Conservation (phyloP, 2,329 filamentous ascomycete genomes). For the Daldinia sp. region DNA sequence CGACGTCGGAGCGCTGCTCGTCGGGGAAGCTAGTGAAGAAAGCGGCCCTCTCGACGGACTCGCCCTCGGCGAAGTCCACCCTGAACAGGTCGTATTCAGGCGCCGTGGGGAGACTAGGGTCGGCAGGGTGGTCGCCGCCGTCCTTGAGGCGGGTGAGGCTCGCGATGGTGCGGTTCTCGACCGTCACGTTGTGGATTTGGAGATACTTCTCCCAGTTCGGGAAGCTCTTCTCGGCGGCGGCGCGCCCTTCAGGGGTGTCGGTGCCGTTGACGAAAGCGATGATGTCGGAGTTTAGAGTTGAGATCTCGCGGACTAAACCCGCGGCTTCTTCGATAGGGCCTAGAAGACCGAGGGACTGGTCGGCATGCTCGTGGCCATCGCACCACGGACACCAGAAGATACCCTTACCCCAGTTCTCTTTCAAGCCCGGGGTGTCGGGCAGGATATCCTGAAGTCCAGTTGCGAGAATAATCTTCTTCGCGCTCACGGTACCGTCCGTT, state of each 20-base stretch:
- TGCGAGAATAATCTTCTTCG: slow-evolving; percentile 68
- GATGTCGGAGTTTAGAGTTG: slow-evolving; percentile 67
- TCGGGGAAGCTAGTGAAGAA: slow-evolving; percentile 64
- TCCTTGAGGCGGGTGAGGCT: slow-evolving; percentile 61
- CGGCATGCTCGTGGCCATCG: slow-evolving; percentile 70
- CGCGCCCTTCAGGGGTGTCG: slow-evolving; percentile 59
- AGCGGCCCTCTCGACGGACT: slow-evolving; percentile 60
- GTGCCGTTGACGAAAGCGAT: slow-evolving; percentile 71
- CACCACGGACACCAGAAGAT: slow-evolving; percentile 76
- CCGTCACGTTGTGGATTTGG: slow-evolving; percentile 60
- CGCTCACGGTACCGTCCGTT: slow-evolving; percentile 53
- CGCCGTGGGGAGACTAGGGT: slow-evolving; percentile 58
- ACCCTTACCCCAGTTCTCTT: slow-evolving; percentile 68
- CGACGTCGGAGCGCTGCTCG: slow-evolving; percentile 62
- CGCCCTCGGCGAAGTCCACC: slow-evolving; percentile 63
- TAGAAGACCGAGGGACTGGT: slow-evolving; percentile 68
- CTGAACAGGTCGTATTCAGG: slow-evolving; percentile 67
- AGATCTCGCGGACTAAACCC: slow-evolving; percentile 62
- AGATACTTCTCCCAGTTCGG: slow-evolving; percentile 65
- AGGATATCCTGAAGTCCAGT: slow-evolving; percentile 69
- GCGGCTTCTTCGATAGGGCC: slow-evolving; percentile 59
- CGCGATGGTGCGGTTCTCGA: slow-evolving; percentile 68
- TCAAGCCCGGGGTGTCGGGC: slow-evolving; percentile 65
- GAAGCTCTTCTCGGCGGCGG: slow-evolving; percentile 54
- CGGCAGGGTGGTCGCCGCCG: slow-evolving; percentile 53